These are phyloP conservation scores for Stromatinia cepivora DNA, from an alignment of 2,329 filamentous ascomycete genomes.

Conservation along the genomic window DNA sequence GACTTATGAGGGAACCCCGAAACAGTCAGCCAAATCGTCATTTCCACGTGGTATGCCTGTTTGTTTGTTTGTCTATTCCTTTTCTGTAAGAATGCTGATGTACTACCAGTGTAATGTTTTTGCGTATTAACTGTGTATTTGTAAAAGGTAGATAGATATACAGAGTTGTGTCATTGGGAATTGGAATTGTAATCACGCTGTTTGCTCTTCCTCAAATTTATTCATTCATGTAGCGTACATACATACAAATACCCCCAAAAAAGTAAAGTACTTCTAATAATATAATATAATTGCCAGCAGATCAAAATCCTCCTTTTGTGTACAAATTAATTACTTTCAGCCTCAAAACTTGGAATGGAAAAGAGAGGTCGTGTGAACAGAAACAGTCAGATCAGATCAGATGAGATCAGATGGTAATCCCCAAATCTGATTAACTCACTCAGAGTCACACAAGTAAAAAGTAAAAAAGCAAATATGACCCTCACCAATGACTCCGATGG, in stretches of 20 bases:
- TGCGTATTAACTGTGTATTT: no score
- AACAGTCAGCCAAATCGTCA: constrained; percentile 14
- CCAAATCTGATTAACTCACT: no score
- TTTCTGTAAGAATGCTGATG: no score
- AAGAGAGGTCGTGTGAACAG: constrained; percentile 12
- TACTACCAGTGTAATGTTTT: no score
- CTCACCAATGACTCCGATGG: background rate
- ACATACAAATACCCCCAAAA: background rate
- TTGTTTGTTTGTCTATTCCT: background rate
- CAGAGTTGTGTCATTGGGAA: background rate
- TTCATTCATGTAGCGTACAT: background rate
- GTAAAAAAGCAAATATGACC: no score
- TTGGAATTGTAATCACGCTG: background rate
- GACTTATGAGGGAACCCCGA: no score
- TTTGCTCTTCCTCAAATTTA: background rate
- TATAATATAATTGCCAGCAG: background rate
- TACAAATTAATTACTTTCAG: background rate
- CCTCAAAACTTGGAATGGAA: background rate
- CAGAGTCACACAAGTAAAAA: no score
- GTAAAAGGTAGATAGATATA: background rate
- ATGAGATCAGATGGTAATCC: no score
- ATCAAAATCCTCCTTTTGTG: background rate
- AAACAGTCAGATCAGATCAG: background rate
- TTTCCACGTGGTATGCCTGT: constrained; percentile 24
- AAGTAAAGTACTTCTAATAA: no score